These are phyloP conservation scores for Colletotrichum brevisporum DNA, from an alignment of 2,329 filamentous ascomycete genomes.

Conservation along the genomic window DNA sequence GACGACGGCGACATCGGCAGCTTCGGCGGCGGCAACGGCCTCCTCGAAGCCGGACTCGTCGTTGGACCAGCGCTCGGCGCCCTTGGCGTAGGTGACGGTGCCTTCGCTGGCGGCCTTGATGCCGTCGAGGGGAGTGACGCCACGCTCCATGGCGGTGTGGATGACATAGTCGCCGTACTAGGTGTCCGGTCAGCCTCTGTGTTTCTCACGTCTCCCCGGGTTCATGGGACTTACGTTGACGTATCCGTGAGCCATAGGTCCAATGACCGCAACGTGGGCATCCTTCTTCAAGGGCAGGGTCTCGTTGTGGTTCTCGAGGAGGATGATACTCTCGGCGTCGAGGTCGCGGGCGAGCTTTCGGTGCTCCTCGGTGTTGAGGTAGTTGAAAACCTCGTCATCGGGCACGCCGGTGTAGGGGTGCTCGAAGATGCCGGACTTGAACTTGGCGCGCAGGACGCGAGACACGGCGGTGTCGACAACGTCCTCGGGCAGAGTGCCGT, in stretches of 20 bases:
- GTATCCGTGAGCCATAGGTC: slow-evolving; percentile 80
- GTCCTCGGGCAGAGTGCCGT: slow-evolving; percentile 71
- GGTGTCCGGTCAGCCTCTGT: slow-evolving; percentile 5
- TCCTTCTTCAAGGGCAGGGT: slow-evolving; percentile 71
- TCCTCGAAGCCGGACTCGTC: slow-evolving; percentile 77
- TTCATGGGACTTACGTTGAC: slow-evolving; percentile 70
- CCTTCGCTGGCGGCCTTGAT: slow-evolving; percentile 73
- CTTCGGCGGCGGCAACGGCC: slow-evolving; percentile 75
- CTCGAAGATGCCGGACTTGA: slow-evolving; percentile 79
- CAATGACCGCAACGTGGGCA: slow-evolving; percentile 80
- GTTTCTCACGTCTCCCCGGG: not conserved
- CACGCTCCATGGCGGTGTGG: slow-evolving; percentile 72
- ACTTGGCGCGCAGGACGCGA: slow-evolving; percentile 77
- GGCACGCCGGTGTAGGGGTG: slow-evolving; percentile 74
- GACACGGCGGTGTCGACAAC: slow-evolving; percentile 77
- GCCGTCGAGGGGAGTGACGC: slow-evolving; percentile 79
- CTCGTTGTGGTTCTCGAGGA: slow-evolving; percentile 71
- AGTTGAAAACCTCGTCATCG: slow-evolving; percentile 65
- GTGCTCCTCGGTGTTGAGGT: slow-evolving; percentile 73
- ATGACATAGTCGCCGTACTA: slow-evolving; percentile 82
- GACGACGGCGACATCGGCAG: slow-evolving; percentile 79
- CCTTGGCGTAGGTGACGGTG: slow-evolving; percentile 75
- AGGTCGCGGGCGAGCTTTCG: slow-evolving; percentile 73
- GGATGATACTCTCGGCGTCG: slow-evolving; percentile 74
- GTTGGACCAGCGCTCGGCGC: slow-evolving; percentile 80